Conservation (phyloP, 192 early-diverging fungal genomes). For the Umbelopsis sp. region DNA sequence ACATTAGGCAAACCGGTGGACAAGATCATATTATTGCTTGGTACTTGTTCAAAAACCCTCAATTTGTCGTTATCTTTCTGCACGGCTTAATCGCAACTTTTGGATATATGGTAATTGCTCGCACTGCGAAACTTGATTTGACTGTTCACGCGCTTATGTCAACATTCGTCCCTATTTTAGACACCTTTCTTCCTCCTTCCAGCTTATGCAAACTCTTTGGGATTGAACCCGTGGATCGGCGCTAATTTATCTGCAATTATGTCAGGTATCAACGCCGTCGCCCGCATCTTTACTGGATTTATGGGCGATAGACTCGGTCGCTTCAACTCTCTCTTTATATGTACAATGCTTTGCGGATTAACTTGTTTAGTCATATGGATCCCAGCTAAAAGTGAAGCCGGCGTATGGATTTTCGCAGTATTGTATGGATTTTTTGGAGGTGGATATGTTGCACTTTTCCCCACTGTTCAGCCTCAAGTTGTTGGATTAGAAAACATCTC, state of each 20-base stretch:
- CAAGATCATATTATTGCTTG: slow-evolving; percentile 39
- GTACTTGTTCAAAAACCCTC: slow-evolving; percentile 41
- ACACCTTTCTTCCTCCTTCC: slow-evolving; percentile 44
- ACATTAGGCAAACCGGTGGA: slow-evolving; percentile 23
- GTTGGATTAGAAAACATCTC: slow-evolving; percentile 46
- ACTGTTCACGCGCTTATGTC: background rate
- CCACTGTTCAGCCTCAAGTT: slow-evolving; percentile 36
- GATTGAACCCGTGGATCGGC: slow-evolving; percentile 35
- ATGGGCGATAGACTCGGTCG: slow-evolving; percentile 51
- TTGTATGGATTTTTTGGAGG: slow-evolving; percentile 53
- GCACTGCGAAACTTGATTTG: background rate
- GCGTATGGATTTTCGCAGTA: slow-evolving; percentile 44
- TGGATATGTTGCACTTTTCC: slow-evolving; percentile 45
- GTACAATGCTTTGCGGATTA: slow-evolving; percentile 45
- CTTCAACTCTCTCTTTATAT: slow-evolving; percentile 42
- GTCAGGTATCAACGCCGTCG: slow-evolving; percentile 50
- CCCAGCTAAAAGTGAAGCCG: slow-evolving; percentile 36
- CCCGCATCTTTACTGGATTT: slow-evolving; percentile 45
- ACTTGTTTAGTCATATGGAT: slow-evolving; percentile 52
- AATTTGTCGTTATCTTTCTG: slow-evolving; percentile 36
- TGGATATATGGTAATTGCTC: slow-evolving; percentile 41
- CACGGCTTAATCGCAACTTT: slow-evolving; percentile 47
- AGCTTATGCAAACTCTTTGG: slow-evolving; percentile 26
- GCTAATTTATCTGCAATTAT: slow-evolving; percentile 46
- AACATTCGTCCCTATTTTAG: slow-evolving; percentile 28